These are phyloP conservation scores for Lodderomyces margitis DNA, from an alignment of 1,139 yeast species.

Conservation along the genomic window DNA sequence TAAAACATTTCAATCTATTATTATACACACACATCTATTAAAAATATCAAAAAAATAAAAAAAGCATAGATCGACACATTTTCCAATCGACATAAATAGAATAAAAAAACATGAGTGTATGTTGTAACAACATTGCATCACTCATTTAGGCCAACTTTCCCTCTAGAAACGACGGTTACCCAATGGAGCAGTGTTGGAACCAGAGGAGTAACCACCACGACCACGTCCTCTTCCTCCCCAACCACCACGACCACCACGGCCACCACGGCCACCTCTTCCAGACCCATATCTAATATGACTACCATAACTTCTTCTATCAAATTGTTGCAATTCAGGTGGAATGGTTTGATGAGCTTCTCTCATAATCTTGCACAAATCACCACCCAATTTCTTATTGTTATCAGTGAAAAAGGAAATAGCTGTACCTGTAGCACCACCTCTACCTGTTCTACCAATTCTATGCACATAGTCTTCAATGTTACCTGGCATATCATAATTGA, in stretches of 20 bases:
- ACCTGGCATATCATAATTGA: slow-evolving; percentile 97
- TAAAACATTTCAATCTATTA: no score
- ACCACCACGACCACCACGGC: slow-evolving; percentile 41
- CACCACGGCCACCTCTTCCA: slow-evolving; percentile 52
- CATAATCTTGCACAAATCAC: slow-evolving; percentile 84
- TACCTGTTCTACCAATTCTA: slow-evolving; percentile 97
- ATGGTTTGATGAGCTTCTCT: slow-evolving; percentile 93
- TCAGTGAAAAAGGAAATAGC: slow-evolving; percentile 94
- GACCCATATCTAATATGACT: slow-evolving; percentile 60
- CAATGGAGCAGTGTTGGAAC: slow-evolving; percentile 33
- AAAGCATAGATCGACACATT: no score
- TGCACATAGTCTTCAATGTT: slow-evolving; percentile 97
- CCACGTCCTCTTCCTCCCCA: slow-evolving; percentile 29
- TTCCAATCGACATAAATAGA: no score
- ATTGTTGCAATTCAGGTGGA: slow-evolving; percentile 60
- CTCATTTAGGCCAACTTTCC: neutral
- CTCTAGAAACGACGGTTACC: slow-evolving; percentile 29
- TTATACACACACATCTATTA: no score
- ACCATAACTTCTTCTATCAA: slow-evolving; percentile 54
- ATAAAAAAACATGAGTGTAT: no score
- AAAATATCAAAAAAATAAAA: no score
- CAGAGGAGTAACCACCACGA: slow-evolving; percentile 23
- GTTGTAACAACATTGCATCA: no score
- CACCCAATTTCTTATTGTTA: slow-evolving; percentile 83
- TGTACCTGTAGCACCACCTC: slow-evolving; percentile 96